Conservation (phyloP, 2,329 filamentous ascomycete genomes). For the Hypoxylon sp. region DNA sequence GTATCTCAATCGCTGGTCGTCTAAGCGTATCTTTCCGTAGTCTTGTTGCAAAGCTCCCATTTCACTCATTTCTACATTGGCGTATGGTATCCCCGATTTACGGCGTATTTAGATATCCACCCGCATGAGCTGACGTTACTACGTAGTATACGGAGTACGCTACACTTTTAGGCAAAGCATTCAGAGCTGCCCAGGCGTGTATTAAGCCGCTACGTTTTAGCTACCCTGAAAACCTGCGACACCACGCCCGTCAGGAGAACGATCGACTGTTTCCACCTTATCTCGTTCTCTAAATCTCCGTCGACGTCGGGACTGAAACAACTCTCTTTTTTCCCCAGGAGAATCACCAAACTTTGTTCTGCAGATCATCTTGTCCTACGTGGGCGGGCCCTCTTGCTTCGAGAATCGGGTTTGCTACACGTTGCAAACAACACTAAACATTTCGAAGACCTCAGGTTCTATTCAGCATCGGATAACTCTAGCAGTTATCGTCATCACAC, state of each 20-base stretch:
- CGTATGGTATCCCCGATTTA: constrained; percentile 32
- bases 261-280: constrained; percentile 52
- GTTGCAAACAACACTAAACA: constrained; percentile 28
- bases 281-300: constrained; percentile 44
- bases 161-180: constrained; percentile 45
- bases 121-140: constrained; percentile 30
- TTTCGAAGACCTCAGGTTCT: constrained; percentile 20
- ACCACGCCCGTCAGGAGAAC: constrained; percentile 55
- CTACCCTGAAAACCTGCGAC: constrained; percentile 57
- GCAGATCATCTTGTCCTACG: constrained; percentile 56
- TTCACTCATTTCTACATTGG: constrained; percentile 18
- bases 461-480: constrained; percentile 28
- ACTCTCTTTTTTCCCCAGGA: constrained; percentile 43
- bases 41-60: constrained; percentile 27
- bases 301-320: constrained; percentile 47
- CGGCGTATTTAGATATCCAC: constrained; percentile 34
- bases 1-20: constrained; percentile 36
- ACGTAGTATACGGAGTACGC: constrained; percentile 36
- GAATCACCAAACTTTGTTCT: constrained; percentile 54
- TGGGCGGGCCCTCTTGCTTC: constrained; percentile 56
- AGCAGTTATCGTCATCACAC: constrained; percentile 16
- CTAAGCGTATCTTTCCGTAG: constrained; percentile 21
- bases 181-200: constrained; percentile 38
- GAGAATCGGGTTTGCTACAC: constrained; percentile 37
- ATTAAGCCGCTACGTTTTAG: constrained; percentile 44